Percentiles rank a stretch among this genome's conserved stretches.
Conservation (phyloP, 179 eudicot species). For the Silene noctiflora region DNA sequence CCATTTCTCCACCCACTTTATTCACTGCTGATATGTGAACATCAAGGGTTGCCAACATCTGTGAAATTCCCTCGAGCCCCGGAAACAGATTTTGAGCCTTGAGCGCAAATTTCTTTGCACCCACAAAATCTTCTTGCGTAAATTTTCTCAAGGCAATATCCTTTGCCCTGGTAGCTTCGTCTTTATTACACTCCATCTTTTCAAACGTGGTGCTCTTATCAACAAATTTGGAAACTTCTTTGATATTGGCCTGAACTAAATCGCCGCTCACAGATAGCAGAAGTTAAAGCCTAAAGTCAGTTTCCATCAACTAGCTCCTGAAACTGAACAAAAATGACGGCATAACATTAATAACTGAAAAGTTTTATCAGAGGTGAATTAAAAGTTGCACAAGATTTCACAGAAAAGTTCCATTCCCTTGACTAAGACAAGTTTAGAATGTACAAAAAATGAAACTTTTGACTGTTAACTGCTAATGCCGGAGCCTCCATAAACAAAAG, state of each 20-base stretch:
- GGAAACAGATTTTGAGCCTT: conserved; percentile 41
- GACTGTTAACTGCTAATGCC: too few relatives aligned
- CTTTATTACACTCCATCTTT: conserved; percentile 50
- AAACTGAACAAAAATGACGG: not conserved
- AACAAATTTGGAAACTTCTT: not conserved
- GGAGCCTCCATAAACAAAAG: too few relatives aligned
- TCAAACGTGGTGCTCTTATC: conserved; percentile 1
- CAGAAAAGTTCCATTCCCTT: not conserved
- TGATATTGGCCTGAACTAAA: too few relatives aligned
- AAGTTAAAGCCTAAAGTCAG: not conserved
- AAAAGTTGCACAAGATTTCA: conserved; percentile 2
- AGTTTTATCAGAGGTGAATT: not conserved
- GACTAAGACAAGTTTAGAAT: not conserved
- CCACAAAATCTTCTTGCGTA: conserved; percentile 28
- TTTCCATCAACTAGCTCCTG: conserved; percentile 29
- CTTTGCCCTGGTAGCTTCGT: conserved; percentile 46
- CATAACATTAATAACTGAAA: not conserved
- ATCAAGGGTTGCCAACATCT: conserved; percentile 34
- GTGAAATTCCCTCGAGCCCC: conserved; percentile 39
- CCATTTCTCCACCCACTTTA: conserved; percentile 37
- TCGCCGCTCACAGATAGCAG: not conserved
- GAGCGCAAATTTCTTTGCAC: conserved; percentile 42
- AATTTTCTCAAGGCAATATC: conserved; percentile 40
- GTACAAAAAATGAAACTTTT: not conserved
- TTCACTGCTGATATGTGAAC: conserved; percentile 29